Evolutionary conservation across 2,329 filamentous ascomycete species (phyloP).

Genomic region (Pleomassaria siparia): DNA sequence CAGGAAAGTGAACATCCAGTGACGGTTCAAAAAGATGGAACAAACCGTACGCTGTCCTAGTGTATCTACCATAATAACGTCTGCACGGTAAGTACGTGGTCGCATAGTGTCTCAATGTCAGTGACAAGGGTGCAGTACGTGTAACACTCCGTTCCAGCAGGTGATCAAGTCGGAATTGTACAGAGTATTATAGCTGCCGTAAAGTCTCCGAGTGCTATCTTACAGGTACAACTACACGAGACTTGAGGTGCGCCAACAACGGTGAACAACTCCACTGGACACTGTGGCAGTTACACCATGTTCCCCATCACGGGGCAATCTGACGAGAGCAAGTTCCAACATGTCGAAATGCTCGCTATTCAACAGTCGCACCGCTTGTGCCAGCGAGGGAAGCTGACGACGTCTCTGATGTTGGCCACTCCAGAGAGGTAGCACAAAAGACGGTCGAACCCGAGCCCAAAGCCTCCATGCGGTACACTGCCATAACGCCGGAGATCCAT

Average conservation of each 20-base stretch:
- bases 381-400: constrained; percentile 83
- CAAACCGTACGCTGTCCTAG: no score
- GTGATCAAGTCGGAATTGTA: constrained; percentile 1
- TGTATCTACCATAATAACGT: no score
- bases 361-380: constrained; percentile 56
- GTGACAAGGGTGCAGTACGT: no score
- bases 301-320: background rate
- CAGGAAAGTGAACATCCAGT: no score
- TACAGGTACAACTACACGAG: constrained; percentile 21
- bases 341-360: constrained; percentile 11
- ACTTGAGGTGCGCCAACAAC: constrained; percentile 5
- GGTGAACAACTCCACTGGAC: constrained; percentile 7
- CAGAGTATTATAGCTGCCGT: background rate
- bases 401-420: constrained; percentile 78
- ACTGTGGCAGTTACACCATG: background rate
- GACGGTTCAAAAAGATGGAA: no score
- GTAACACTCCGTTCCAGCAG: background rate
- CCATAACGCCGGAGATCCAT: constrained; percentile 85
- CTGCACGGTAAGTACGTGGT: no score
- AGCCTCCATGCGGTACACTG: constrained; percentile 88
- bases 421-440: constrained; percentile 82
- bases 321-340: background rate
- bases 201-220: constrained; percentile 12
- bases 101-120: no score
- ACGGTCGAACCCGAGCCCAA: constrained; percentile 87